Percentiles rank a stretch among this genome's conserved stretches.
Conservation (phyloP, 1,139 yeast genomes). For the Arxiozyma slooffiae region DNA sequence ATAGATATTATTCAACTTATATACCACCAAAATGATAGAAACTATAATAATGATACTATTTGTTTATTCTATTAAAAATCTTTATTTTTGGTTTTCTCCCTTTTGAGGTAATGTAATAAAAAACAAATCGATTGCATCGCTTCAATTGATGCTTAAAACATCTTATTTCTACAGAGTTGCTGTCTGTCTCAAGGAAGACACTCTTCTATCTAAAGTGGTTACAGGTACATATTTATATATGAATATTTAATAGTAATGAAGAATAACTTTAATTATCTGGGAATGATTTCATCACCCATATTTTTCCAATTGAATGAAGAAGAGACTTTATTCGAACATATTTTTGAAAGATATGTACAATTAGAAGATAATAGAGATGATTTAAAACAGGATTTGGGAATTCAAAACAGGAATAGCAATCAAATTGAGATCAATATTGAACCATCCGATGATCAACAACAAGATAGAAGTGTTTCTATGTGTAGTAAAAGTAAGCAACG, state of each 20-base stretch:
- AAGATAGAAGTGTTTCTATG: neutral
- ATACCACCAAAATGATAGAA: too few relatives aligned
- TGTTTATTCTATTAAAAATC: too few relatives aligned
- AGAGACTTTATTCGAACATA: slow-evolving; percentile 25
- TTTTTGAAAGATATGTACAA: slow-evolving; percentile 25
- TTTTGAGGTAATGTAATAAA: neutral
- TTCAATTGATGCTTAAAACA: neutral
- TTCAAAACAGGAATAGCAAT: slow-evolving; percentile 12
- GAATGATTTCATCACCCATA: neutral
- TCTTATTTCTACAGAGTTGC: neutral
- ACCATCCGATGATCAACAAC: slow-evolving; percentile 9
- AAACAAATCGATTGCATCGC: neutral
- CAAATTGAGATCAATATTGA: slow-evolving; percentile 19
- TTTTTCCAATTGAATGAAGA: slow-evolving; percentile 14
- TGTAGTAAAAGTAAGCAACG: neutral
- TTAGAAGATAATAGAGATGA: slow-evolving; percentile 15
- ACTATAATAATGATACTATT: too few relatives aligned
- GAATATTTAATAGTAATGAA: neutral
- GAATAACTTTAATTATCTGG: neutral
- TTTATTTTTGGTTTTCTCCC: too few relatives aligned
- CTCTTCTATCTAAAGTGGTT: too few relatives aligned
- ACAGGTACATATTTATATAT: too few relatives aligned
- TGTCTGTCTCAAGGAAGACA: too few relatives aligned
- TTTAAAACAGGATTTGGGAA: slow-evolving; percentile 30
- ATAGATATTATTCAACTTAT: too few relatives aligned